phyloP scores from a whole-genome alignment of 768 basidiomycete species.

The Gyrodon lividus region DNA sequence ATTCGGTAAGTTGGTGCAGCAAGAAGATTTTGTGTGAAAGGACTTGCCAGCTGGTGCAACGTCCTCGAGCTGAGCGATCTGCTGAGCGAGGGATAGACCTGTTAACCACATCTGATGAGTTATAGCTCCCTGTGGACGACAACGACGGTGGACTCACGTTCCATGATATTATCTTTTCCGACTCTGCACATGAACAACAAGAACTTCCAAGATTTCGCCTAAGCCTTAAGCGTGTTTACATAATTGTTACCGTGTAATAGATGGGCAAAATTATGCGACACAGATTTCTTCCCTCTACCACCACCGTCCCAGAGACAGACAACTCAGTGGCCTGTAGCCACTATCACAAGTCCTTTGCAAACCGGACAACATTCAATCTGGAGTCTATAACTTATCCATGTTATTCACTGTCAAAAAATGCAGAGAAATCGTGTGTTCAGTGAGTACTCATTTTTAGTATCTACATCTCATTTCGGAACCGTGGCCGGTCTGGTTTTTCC shows the following conservation, averaged over 20 bases:
- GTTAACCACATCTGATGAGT: background rate
- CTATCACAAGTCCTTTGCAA: slow-evolving; percentile 15
- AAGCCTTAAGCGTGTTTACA: slow-evolving; percentile 26
- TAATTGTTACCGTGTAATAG: slow-evolving; percentile 30
- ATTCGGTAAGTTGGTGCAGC: slow-evolving; percentile 9
- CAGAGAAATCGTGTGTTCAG: slow-evolving; percentile 37
- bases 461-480: slow-evolving; percentile 26
- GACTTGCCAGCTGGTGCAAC: slow-evolving; percentile 63
- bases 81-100: slow-evolving; percentile 70
- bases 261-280: slow-evolving; percentile 16
- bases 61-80: slow-evolving; percentile 78
- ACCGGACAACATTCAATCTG: slow-evolving; percentile 33
- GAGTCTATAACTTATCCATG: slow-evolving; percentile 34
- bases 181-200: too few species aligned
- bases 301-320: slow-evolving; percentile 33
- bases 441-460: slow-evolving; percentile 23
- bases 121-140: background rate
- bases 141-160: slow-evolving; percentile 26
- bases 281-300: slow-evolving; percentile 28
- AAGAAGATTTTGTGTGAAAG: background rate
- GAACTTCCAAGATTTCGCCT: slow-evolving; percentile 7
- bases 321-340: slow-evolving; percentile 30
- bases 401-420: slow-evolving; percentile 37
- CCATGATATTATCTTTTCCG: too few species aligned
- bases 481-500: slow-evolving; percentile 15